Conservation (phyloP, 148 eudicot species). For the Rhododendron kiyosumense region DNA sequence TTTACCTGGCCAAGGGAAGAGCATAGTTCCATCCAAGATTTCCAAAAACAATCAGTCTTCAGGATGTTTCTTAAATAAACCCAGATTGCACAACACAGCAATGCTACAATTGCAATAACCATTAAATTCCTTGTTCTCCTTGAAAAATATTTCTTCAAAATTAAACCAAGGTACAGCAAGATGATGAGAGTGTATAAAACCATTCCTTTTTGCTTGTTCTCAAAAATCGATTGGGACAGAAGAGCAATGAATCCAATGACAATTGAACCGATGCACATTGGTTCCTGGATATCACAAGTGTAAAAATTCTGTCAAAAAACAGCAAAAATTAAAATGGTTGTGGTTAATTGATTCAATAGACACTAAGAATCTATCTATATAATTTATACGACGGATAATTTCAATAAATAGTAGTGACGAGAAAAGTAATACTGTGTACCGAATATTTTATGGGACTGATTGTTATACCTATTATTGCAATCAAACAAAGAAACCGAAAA, state of each 20-base stretch:
- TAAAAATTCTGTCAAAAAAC: not conserved
- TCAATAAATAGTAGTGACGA: too few relatives aligned
- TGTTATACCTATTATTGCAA: too few relatives aligned
- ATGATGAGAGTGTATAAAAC: not conserved
- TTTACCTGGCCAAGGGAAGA: constrained; percentile 7
- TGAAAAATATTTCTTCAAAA: not conserved
- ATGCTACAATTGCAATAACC: not conserved
- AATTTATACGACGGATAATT: too few relatives aligned
- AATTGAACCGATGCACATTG: not conserved
- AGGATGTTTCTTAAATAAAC: not conserved
- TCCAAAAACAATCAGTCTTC: not conserved
- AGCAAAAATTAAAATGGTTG: not conserved
- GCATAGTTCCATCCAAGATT: not conserved
- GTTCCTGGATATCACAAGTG: not conserved
- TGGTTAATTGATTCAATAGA: too few relatives aligned
- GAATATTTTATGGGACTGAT: too few relatives aligned
- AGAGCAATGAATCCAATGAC: not conserved
- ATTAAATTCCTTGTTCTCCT: not conserved
- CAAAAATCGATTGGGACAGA: not conserved
- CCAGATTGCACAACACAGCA: not conserved
- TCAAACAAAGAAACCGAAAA: too few relatives aligned
- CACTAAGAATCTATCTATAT: too few relatives aligned
- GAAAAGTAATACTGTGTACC: too few relatives aligned
- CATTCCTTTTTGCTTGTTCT: not conserved
- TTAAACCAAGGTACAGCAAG: not conserved